Conservation (phyloP, 345 rosid species). For the Arabis alpina region DNA sequence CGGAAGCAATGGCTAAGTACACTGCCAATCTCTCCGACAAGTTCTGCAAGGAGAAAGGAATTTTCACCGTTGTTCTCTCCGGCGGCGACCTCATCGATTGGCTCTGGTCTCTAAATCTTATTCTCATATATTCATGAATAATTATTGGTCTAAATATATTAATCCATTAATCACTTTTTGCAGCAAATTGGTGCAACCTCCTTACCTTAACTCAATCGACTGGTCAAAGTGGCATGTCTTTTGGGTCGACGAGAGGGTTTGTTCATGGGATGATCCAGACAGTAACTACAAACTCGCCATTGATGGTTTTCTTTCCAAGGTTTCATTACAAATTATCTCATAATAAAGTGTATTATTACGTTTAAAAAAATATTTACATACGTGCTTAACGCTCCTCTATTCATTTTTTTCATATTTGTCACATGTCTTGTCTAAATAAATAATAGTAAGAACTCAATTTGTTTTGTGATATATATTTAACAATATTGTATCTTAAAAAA, state of each 20-base stretch:
- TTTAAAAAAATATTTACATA: too few relatives aligned
- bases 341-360: too few relatives aligned
- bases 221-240: constrained; percentile 93
- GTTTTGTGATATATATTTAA: too few relatives aligned
- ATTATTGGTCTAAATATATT: too few relatives aligned
- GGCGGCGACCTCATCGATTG: constrained; percentile 74
- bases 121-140: too few relatives aligned
- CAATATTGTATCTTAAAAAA: too few relatives aligned
- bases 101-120: constrained; percentile 50
- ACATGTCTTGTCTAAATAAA: background rate
- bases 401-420: background rate
- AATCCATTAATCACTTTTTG: background rate
- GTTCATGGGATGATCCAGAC: constrained; percentile 68
- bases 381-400: too few relatives aligned
- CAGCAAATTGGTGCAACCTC: constrained; percentile 65
- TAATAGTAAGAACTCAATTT: too few relatives aligned
- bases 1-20: constrained; percentile 66
- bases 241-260: constrained; percentile 92
- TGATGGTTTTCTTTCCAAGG: constrained; percentile 77
- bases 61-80: constrained; percentile 72
- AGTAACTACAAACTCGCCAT: constrained; percentile 84
- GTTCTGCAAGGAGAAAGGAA: constrained; percentile 60
- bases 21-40: constrained; percentile 63
- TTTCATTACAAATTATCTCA: too few relatives aligned
- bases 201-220: constrained; percentile 60